Percentiles rank a stretch among this genome's conserved stretches.
Conservation (phyloP, 768 basidiomycete genomes). For the Psilocybe tampanensis region DNA sequence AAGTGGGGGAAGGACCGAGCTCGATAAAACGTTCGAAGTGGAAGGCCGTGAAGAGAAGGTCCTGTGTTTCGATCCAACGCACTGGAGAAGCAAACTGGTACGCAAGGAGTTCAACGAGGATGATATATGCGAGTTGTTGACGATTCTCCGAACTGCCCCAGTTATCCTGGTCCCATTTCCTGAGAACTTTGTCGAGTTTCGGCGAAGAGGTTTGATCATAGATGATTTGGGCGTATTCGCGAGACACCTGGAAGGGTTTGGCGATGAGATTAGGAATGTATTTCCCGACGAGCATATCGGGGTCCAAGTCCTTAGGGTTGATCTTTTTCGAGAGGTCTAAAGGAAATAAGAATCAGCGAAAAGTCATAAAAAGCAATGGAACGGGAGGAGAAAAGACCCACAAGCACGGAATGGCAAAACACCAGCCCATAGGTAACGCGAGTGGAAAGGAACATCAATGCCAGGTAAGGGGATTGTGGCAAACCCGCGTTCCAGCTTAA, state of each 20-base stretch:
- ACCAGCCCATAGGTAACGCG: slow-evolving; percentile 98
- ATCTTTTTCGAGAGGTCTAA: slow-evolving; percentile 97
- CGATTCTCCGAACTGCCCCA: slow-evolving; percentile 85
- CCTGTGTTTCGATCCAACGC: slow-evolving; percentile 99
- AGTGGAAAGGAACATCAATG: slow-evolving; percentile 99
- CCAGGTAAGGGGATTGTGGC: slow-evolving; percentile 95
- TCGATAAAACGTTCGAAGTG: slow-evolving; percentile 94
- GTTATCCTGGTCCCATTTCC: slow-evolving; percentile 88
- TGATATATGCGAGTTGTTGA: slow-evolving; percentile 93
- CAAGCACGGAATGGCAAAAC: slow-evolving; percentile 97
- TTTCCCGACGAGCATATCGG: slow-evolving; percentile 91
- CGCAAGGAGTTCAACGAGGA: slow-evolving; percentile 94
- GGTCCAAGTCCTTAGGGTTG: slow-evolving; percentile 86
- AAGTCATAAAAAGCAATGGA: slow-evolving; percentile 2
- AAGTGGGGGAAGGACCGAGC: slow-evolving; percentile 93
- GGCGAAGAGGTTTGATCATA: slow-evolving; percentile 97
- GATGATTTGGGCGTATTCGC: slow-evolving; percentile 90
- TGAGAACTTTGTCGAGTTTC: slow-evolving; percentile 91
- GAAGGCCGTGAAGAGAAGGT: slow-evolving; percentile 85
- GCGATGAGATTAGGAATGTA: slow-evolving; percentile 98
- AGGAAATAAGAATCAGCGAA: neutral
- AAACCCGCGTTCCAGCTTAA: slow-evolving; percentile 95
- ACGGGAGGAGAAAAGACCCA: slow-evolving; percentile 42
- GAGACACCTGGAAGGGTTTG: slow-evolving; percentile 80
- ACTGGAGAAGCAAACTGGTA: slow-evolving; percentile 99